A percentile compares a stretch with the other conserved stretches of the same genome.
Evolutionary conservation across 2,329 filamentous ascomycete species (phyloP).

Genomic region (Chrysosporium keratinophilum): DNA sequence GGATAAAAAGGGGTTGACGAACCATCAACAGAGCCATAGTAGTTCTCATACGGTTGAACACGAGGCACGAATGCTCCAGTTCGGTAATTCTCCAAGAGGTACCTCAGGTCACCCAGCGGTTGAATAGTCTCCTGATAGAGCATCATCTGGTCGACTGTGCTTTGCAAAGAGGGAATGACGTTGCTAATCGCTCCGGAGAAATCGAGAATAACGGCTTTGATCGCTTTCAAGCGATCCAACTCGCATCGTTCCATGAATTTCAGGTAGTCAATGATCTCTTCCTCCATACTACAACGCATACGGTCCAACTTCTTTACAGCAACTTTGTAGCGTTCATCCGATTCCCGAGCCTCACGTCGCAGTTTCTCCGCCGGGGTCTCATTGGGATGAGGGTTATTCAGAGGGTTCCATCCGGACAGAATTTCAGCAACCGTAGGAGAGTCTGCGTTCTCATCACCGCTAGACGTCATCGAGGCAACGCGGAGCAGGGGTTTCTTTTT

Average conservation of each 20-base stretch:
- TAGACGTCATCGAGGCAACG: conserved; percentile 60
- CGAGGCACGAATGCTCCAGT: conserved; percentile 86
- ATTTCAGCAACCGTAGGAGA: conserved; percentile 85
- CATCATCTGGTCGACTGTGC: conserved; percentile 97
- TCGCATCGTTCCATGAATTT: conserved; percentile 97
- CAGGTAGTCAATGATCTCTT: conserved; percentile 83
- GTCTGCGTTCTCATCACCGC: conserved; percentile 50
- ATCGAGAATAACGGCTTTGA: conserved; percentile 95
- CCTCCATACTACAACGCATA: conserved; percentile 86
- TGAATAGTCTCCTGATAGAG: conserved; percentile 98
- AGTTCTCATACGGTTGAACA: conserved; percentile 93
- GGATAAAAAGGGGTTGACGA: conserved; percentile 15
- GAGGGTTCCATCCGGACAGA: conserved; percentile 80
- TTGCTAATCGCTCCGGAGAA: conserved; percentile 97
- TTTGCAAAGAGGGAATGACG: conserved; percentile 90
- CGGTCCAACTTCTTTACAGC: conserved; percentile 78
- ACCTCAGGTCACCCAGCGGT: conserved; percentile 76
- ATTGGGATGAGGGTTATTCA: conserved; percentile 83
- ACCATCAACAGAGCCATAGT: conserved; percentile 91
- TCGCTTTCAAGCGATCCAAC: conserved; percentile 87
- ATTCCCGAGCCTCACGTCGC: conserved; percentile 75
- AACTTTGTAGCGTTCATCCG: conserved; percentile 87
- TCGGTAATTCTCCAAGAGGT: conserved; percentile 91
- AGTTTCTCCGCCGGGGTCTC: conserved; percentile 82
- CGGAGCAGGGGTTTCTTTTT: conserved; percentile 66